A percentile compares a stretch with the other conserved stretches of the same genome.
These are phyloP conservation scores for Zymoseptoria crescenta DNA, from an alignment of 2,329 filamentous ascomycete genomes.

Conservation along the genomic window DNA sequence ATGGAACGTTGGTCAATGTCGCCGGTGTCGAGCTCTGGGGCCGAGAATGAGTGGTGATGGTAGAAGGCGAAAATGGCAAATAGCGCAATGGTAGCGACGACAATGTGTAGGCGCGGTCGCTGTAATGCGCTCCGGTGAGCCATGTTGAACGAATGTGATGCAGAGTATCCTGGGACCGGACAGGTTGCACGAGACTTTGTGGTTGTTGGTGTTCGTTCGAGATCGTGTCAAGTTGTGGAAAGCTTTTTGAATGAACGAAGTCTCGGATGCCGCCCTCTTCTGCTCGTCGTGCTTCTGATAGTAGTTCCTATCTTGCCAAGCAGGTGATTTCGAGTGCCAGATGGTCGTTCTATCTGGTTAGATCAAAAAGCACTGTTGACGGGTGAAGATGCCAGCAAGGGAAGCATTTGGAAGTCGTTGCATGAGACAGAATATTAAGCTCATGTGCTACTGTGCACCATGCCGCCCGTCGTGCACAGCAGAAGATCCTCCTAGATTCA, in stretches of 20 bases:
- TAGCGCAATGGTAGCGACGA: not conserved
- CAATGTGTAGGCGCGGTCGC: not conserved
- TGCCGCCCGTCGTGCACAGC: not conserved
- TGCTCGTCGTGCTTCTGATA: not conserved
- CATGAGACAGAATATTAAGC: not conserved
- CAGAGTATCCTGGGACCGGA: not conserved
- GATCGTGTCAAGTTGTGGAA: not conserved
- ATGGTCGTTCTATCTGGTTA: not conserved
- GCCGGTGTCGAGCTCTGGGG: not conserved
- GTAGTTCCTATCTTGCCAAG: not conserved
- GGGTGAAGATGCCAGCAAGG: not conserved
- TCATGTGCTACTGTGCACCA: not conserved
- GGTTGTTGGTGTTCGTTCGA: not conserved
- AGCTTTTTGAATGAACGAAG: not conserved
- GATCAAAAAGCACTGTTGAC: not conserved
- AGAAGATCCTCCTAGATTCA: not conserved
- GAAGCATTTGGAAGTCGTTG: not conserved
- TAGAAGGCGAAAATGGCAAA: not conserved
- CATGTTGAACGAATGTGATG: not conserved
- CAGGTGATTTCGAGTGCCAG: not conserved
- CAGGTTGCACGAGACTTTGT: not conserved
- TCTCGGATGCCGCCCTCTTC: not conserved
- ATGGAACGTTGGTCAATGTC: not conserved
- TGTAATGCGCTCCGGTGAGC: not conserved
- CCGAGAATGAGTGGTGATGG: not conserved